Conservation (phyloP, 805 yeast genomes). For the Barnettozyma vustinii region DNA sequence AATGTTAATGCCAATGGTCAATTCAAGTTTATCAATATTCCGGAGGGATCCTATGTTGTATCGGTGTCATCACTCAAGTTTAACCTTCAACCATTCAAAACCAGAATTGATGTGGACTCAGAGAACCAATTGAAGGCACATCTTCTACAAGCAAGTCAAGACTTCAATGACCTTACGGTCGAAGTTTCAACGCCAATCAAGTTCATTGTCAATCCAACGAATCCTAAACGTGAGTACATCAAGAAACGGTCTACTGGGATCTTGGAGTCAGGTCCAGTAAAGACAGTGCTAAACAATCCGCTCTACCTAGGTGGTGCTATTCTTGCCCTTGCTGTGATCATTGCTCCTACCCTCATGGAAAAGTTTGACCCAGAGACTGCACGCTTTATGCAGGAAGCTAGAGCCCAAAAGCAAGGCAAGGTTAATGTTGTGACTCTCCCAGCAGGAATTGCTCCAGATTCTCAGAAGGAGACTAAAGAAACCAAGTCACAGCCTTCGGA, state of each 20-base stretch:
- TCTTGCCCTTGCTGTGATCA: constrained; percentile 21
- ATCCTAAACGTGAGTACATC: constrained; percentile 31
- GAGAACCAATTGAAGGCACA: constrained; percentile 13
- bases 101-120: constrained; percentile 13
- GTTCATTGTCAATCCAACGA: constrained; percentile 21
- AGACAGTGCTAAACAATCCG: constrained; percentile 31
- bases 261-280: constrained; percentile 32
- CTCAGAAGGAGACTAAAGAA: constrained; percentile 1
- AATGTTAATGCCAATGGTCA: constrained; percentile 11
- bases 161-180: constrained; percentile 4
- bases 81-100: constrained; percentile 21
- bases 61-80: constrained; percentile 16
- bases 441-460: constrained; percentile 5
- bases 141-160: constrained; percentile 10
- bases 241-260: constrained; percentile 29
- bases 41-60: constrained; percentile 18
- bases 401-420: constrained; percentile 2
- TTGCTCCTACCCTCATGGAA: constrained; percentile 33
- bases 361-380: constrained; percentile 38
- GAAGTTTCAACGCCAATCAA: constrained; percentile 19
- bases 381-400: constrained; percentile 28
- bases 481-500: background rate
- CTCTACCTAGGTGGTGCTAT: constrained; percentile 31
- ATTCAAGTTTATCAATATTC: constrained; percentile 13
- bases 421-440: constrained; percentile 1